Evolutionary conservation across 352 stramenopile species (phyloP), one percentile per base, ranked within the genome.

Genomic region (Phytophthora fragariaefolia): DNA sequence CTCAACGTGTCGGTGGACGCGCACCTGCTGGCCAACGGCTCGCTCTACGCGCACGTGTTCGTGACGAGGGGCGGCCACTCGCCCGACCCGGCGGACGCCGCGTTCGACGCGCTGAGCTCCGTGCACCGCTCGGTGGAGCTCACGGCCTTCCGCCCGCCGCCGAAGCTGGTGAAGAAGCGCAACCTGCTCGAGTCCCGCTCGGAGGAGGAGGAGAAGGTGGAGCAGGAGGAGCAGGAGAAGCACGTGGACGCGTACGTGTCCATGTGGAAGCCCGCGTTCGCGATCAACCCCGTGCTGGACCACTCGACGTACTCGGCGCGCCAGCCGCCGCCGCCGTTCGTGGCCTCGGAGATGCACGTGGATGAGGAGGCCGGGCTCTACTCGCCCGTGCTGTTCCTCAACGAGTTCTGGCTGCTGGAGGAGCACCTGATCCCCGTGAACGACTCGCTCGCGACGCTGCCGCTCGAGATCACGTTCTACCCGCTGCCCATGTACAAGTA

Each of bases 321-420:
- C 2, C 69, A 80, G 34, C 74, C 75, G 32, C 85, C 86, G 2
- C 87, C 84, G 36, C 84, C 86, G 20, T 95, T 95, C 46, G 72
- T 95, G 45, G 72, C 70, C 4, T 76, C 79, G 9, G 76, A 79
- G 56, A 80, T 96, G 75, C 42, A 83, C 6, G 38, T 93, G 12
- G 80, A 94, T 53, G 69, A 87, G 27, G 68, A 82, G 5, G 68
- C 73, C 4, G 69, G 82, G 15, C 56, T 82, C 61, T 98, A 98
- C 74, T 80, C 90, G 56, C 95, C 96, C 0, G 83, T 98, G 36
- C 57, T 98, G 9, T 97, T 97, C 58, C 34, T 93, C 28, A 98
- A 98, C 68, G 91, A 99, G 50, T 99, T 98, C 73, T 99, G 96
- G 96, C 66, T 96, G 23, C 80, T 97, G 13, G 89, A 92, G 42